Evolutionary conservation across 164 flowering plant genomes (phyloP).

Genomic region (Nymphaea colorata): DNA sequence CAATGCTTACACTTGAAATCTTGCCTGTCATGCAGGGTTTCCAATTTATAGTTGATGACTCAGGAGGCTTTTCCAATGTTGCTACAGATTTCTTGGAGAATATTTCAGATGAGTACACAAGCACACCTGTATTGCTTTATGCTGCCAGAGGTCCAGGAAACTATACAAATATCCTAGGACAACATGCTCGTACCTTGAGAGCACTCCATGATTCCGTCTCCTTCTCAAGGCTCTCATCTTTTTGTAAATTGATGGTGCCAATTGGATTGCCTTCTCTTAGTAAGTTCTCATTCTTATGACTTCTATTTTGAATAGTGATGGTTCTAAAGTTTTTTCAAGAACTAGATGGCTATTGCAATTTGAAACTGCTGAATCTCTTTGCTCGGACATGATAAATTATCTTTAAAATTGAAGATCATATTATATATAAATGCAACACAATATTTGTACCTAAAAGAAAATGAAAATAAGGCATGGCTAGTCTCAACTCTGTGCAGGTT

Average conservation of each 20-base stretch:
- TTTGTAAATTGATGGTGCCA: slow-evolving; percentile 66
- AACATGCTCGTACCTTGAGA: slow-evolving; percentile 26
- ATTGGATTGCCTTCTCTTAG: slow-evolving; percentile 65
- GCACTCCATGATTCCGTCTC: slow-evolving; percentile 82
- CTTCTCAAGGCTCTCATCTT: slow-evolving; percentile 62
- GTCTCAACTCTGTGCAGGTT: too few relatives aligned
- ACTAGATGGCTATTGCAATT: not conserved
- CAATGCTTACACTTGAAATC: not conserved
- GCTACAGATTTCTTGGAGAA: slow-evolving; percentile 74
- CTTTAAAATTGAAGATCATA: too few relatives aligned
- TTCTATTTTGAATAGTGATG: not conserved
- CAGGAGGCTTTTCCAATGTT: slow-evolving; percentile 84
- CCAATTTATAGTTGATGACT: slow-evolving; percentile 79
- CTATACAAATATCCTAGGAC: slow-evolving; percentile 16
- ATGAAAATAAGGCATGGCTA: too few relatives aligned
- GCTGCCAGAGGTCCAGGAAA: slow-evolving; percentile 40
- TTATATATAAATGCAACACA: too few relatives aligned
- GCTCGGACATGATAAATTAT: not conserved
- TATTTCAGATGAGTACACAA: slow-evolving; percentile 82
- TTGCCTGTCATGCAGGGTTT: slow-evolving; percentile 50
- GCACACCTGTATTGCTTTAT: slow-evolving; percentile 73
- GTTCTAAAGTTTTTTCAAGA: not conserved
- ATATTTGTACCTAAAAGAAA: too few relatives aligned
- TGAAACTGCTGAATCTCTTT: not conserved
- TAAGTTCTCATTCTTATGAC: slow-evolving; percentile 9